These are phyloP conservation scores for Penicillium sp. DNA, from an alignment of 2,329 filamentous ascomycete species.

Conservation along the genomic window DNA sequence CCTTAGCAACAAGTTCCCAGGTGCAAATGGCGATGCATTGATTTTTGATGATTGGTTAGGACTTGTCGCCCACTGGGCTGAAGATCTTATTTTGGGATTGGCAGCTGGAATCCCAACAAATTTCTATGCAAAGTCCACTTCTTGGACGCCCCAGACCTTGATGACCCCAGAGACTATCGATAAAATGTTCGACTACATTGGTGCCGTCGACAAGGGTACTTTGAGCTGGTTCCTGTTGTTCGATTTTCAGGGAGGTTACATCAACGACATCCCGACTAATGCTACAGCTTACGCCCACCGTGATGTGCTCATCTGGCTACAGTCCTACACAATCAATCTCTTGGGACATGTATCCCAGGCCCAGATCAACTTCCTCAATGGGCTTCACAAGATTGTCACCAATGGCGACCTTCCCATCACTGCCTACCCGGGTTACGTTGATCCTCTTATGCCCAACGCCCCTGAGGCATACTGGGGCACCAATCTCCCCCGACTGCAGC, in stretches of 20 bases:
- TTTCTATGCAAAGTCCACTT: background rate
- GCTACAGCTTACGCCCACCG: constrained; percentile 62
- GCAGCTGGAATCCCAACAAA: background rate
- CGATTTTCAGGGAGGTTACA: constrained; percentile 50
- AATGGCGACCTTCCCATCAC: background rate
- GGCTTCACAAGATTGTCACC: constrained; percentile 15
- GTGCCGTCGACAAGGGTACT: background rate
- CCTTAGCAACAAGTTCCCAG: background rate
- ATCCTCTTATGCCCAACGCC: background rate
- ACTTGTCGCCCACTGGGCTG: background rate
- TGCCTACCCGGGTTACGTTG: background rate
- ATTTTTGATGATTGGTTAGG: background rate
- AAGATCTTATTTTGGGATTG: background rate
- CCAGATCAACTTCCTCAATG: background rate
- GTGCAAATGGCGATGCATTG: constrained; percentile 40
- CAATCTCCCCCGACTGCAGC: background rate
- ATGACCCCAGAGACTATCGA: background rate
- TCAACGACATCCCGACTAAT: constrained; percentile 53
- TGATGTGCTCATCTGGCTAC: constrained; percentile 61
- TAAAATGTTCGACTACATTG: background rate
- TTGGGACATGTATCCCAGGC: constrained; percentile 37
- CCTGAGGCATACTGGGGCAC: background rate
- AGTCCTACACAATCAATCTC: constrained; percentile 58
- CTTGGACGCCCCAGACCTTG: background rate
- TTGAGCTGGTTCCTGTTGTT: constrained; percentile 36